These are phyloP conservation scores for Cladosporium cucumerinum DNA, from an alignment of 2,329 filamentous ascomycete genomes.

Conservation along the genomic window DNA sequence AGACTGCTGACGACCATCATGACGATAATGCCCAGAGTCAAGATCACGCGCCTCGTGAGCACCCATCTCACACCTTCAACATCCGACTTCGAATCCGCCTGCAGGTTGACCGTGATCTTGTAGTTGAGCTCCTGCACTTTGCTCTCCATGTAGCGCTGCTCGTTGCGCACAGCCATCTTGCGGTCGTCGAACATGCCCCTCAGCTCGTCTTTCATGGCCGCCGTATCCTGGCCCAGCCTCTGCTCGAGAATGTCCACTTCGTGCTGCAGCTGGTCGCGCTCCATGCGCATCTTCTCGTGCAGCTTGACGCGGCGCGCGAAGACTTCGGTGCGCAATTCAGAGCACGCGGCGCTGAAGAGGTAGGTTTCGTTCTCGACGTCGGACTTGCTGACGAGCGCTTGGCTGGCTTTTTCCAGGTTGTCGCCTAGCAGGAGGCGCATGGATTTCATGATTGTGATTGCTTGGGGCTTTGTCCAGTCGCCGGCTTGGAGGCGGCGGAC, in stretches of 20 bases:
- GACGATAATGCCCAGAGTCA: constrained; percentile 52
- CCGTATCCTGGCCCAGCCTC: constrained; percentile 76
- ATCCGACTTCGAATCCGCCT: constrained; percentile 85
- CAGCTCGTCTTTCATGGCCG: constrained; percentile 81
- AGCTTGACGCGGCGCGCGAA: constrained; percentile 71
- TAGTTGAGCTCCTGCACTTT: constrained; percentile 91
- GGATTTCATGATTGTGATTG: constrained; percentile 87
- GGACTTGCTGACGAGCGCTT: constrained; percentile 79
- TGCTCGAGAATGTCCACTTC: constrained; percentile 92
- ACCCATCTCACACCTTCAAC: constrained; percentile 92
- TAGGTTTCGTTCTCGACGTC: constrained; percentile 94
- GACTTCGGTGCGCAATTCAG: constrained; percentile 84
- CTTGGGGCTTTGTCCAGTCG: constrained; percentile 70
- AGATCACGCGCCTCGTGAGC: constrained; percentile 61
- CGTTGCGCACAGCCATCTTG: constrained; percentile 84
- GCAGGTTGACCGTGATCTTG: constrained; percentile 86
- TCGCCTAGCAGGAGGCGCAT: constrained; percentile 71
- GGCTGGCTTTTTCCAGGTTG: constrained; percentile 77
- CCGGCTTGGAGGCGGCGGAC: constrained; percentile 73
- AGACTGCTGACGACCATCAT: constrained; percentile 44
- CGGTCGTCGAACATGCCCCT: constrained; percentile 95
- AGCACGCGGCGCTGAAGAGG: constrained; percentile 89
- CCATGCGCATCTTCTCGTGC: constrained; percentile 76
- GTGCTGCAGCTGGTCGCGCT: constrained; percentile 82
- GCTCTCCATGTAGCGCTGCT: constrained; percentile 80